Percentiles rank a stretch among this genome's conserved stretches.
phyloP scores from a whole-genome alignment of 2,329 filamentous ascomycete species.

The Talaromyces sp. region DNA sequence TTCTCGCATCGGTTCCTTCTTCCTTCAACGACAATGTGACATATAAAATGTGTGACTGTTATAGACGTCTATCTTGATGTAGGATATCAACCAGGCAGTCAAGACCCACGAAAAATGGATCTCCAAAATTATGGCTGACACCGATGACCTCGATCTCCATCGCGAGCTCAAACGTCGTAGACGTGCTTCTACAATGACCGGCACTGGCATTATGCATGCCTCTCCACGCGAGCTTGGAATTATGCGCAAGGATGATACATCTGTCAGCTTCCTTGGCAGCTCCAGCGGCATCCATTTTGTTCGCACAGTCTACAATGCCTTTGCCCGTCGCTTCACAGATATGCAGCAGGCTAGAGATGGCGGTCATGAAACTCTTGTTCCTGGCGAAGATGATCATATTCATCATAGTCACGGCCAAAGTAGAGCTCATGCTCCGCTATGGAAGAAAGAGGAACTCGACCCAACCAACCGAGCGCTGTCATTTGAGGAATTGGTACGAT shows the following conservation, averaged over 20 bases:
- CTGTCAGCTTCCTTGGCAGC: neutral
- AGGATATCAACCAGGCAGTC: neutral
- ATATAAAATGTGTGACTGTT: neutral
- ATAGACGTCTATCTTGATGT: neutral
- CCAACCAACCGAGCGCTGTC: neutral
- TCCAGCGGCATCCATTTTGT: neutral
- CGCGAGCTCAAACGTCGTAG: neutral
- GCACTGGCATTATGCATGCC: neutral
- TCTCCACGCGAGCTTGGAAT: neutral
- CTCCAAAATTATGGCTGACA: neutral
- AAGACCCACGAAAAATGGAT: neutral
- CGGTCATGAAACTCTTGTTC: neutral
- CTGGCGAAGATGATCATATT: neutral
- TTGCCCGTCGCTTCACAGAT: neutral
- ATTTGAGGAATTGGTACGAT: neutral
- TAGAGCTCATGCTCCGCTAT: neutral
- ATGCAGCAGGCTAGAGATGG: neutral
- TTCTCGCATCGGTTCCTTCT: neutral
- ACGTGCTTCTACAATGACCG: neutral
- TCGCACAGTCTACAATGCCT: neutral
- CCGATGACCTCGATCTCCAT: neutral
- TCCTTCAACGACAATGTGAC: neutral
- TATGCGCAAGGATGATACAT: constrained; percentile 1
- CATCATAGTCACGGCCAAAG: neutral
- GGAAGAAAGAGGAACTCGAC: neutral